Base-by-base conservation (phyloP, 495 filamentous ascomycete species). In the Barbatosphaeria neglecta region DNA sequence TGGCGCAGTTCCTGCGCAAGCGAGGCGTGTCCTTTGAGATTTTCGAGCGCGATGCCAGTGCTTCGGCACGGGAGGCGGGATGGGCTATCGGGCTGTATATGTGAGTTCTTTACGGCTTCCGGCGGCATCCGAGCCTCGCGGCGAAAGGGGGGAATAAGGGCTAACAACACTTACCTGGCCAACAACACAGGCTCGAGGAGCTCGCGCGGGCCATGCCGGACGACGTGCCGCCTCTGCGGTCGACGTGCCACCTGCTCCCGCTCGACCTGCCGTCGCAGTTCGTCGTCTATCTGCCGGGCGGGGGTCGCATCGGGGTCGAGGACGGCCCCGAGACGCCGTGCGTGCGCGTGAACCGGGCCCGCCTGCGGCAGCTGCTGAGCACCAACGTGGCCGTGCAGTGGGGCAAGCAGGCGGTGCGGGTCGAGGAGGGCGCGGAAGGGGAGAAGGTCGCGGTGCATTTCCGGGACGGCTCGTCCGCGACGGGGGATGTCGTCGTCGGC, bases 361-460 rank as follows among this genome's bases (percentile, higher is more conserved):
- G 46, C 2, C 53, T 71, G 18, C 55, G 66, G 0, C 31, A 59
- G 39, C 57, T 60, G 46, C 56, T 71, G 9, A 48, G 50, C 17
- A 54, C 53, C 10, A 22, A 50, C 16, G 35, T 69, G 1, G 50
- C 61, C 4, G 61, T 71, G 9, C 54, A 57, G 13, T 69, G 58
- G 55, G 58, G 56, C 10, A 71, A 64, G 44, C 27, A 39, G 38
- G 51, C 56, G 10, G 20, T 42, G 7, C 22, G 37, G 17, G 48
- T 67, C 9, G 59, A 62, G 45, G 53, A 63, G 31, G 50, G 42
- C 11, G 64, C 43, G 20, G 31, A 1, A n/a, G 1, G 17, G 2
- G 75, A 65, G 40, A 73, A 76, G 55, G 64, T 85, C 25, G 77
- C 72, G 37, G 77, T 76, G 35, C 79, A 78, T 59, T 89, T 88